Percentiles rank a stretch among this genome's conserved stretches.
phyloP scores from a whole-genome alignment of 106 monocot species.

The Dioscorea dumetorum region DNA sequence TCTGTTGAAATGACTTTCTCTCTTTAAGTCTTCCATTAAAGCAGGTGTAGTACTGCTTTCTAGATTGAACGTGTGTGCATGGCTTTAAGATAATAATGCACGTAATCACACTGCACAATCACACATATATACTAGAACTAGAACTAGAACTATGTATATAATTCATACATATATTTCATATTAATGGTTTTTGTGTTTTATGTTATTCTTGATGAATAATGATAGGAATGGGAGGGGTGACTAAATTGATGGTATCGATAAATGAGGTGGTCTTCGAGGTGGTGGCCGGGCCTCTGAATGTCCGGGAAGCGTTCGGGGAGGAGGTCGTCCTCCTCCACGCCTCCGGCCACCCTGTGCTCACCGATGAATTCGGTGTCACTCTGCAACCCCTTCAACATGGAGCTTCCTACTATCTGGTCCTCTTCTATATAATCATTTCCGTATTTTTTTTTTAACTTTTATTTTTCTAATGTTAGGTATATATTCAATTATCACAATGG shows the following conservation, averaged over 20 bases:
- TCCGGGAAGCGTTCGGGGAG: constrained; percentile 63
- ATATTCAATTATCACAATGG: background rate
- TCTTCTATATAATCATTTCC: background rate
- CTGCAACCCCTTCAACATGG: constrained; percentile 89
- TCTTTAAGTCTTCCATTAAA: constrained; percentile 12
- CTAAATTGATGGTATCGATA: constrained; percentile 57
- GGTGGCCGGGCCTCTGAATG: constrained; percentile 30
- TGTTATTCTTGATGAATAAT: background rate
- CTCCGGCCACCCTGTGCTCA: constrained; percentile 67
- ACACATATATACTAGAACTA: too few relatives aligned
- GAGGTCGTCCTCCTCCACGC: constrained; percentile 65
- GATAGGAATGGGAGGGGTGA: background rate
- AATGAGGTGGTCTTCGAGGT: constrained; percentile 70
- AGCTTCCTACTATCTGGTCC: constrained; percentile 68
- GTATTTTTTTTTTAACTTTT: too few relatives aligned
- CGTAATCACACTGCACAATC: too few relatives aligned
- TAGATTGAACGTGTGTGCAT: constrained; percentile 87
- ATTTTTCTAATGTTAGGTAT: too few relatives aligned
- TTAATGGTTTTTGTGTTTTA: background rate
- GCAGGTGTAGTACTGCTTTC: constrained; percentile 19
- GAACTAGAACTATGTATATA: too few relatives aligned
- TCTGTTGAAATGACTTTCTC: constrained; percentile 23
- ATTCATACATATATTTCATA: too few relatives aligned
- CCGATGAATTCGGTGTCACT: constrained; percentile 69
- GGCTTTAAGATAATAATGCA: constrained; percentile 22